Evolutionary conservation across 208 protist genomes (phyloP).

Genomic region (Leptomonas seymouri): DNA sequence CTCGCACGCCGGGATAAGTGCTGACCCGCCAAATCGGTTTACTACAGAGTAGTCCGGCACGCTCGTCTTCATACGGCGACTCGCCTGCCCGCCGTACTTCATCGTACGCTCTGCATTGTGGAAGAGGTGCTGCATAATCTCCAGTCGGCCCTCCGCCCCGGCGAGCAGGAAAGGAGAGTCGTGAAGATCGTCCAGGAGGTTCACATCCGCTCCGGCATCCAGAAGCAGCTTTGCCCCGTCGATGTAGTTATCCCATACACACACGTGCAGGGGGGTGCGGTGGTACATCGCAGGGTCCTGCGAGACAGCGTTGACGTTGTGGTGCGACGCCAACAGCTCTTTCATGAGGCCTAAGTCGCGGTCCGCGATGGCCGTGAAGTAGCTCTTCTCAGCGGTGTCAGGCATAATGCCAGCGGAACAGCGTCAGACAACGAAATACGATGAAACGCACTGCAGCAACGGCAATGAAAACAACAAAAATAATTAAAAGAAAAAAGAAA

Average conservation of each 20-base stretch:
- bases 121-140: slow-evolving; percentile 56
- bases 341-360: slow-evolving; percentile 32
- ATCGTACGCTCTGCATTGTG: slow-evolving; percentile 28
- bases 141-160: slow-evolving; percentile 45
- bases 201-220: slow-evolving; percentile 56
- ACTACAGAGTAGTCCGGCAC: slow-evolving; percentile 46
- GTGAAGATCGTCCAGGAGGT: slow-evolving; percentile 54
- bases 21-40: slow-evolving; percentile 46
- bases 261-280: slow-evolving; percentile 56
- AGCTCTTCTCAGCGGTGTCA: slow-evolving; percentile 15
- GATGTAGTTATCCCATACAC: slow-evolving; percentile 53
- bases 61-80: slow-evolving; percentile 27
- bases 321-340: slow-evolving; percentile 30
- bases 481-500: too few relatives aligned
- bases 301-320: slow-evolving; percentile 41
- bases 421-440: slow-evolving; percentile 25
- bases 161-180: slow-evolving; percentile 58
- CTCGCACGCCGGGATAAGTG: slow-evolving; percentile 54
- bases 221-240: slow-evolving; percentile 48
- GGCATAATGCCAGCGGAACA: slow-evolving; percentile 18
- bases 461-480: too few relatives aligned
- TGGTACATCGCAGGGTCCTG: slow-evolving; percentile 31
- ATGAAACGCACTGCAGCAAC: background rate
- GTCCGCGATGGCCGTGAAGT: slow-evolving; percentile 46
- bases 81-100: slow-evolving; percentile 25